Base-by-base conservation (phyloP, 345 rosid genomes). In the Eucalyptus pauciflora region DNA sequence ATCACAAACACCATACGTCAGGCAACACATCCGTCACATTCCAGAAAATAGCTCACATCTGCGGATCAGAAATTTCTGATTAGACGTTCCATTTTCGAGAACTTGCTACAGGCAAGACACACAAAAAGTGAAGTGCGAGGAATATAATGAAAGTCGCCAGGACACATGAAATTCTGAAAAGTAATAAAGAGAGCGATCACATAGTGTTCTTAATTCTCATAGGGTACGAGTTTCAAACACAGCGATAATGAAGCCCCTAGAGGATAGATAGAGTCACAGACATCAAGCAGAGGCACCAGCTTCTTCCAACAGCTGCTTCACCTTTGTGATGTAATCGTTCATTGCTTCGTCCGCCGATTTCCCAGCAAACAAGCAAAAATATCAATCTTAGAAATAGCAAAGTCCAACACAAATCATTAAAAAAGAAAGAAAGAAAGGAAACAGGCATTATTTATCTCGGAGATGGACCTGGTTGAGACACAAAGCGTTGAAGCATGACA, bases 291-390 rank as follows among this genome's bases (percentile, higher is more conserved):
- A 10, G 85, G 81, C 76, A 88, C 76, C 88, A 69, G 89, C 88
- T 64, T 89, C 91, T 51, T 90, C 91, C 88, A 43, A 54, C 83
- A 76, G 81, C 88, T 90, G 91, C 87, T 90, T 90, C 88, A 90
- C 91, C 88, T 90, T 90, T 24, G 89, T 90, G 86, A 90, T 88
- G 88, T 90, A 90, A 29, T 90, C 91, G 43, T 60, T 62, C 91
- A 90, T 90, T 20, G 91, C 91, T 67, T 90, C 90, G 17, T 90
- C 91, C n/a, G 76, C 56, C 5, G 87, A 86, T 88, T 90, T 90
- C 86, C 88, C 91, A 86, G 90, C 71, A 80, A 69, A 69, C 51
- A 49, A 33, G 29, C 49, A 86, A 89, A 48, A 79, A 22, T 52
- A 41, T 76, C 56, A 87, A 4, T 15, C 15, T 87, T 62, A 83